phyloP scores from a whole-genome alignment of 768 basidiomycete species.

The Lentinula sp. region DNA sequence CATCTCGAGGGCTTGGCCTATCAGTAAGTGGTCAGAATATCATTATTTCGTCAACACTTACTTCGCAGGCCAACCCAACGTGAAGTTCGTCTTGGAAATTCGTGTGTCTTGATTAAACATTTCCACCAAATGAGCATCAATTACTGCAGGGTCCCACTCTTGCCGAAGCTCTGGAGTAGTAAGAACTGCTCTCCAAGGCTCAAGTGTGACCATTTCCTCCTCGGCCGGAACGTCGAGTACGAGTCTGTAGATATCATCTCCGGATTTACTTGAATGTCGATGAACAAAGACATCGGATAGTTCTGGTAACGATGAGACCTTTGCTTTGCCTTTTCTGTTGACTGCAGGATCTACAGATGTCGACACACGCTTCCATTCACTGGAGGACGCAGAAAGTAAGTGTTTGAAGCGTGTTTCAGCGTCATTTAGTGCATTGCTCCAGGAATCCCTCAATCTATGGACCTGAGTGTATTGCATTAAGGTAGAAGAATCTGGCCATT shows the following conservation, averaged over 20 bases:
- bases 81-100: conserved; percentile 86
- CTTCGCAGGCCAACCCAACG: conserved; percentile 96
- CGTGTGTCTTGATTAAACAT: conserved; percentile 81
- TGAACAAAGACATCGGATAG: conserved; percentile 73
- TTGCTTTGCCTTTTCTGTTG: conserved; percentile 58
- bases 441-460: conserved; percentile 73
- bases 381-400: conserved; percentile 62
- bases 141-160: conserved; percentile 94
- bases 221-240: conserved; percentile 68
- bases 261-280: conserved; percentile 58
- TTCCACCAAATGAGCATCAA: conserved; percentile 76
- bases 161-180: conserved; percentile 82
- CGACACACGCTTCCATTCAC: conserved; percentile 79
- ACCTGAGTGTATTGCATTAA: conserved; percentile 1
- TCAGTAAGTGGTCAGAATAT: neutral
- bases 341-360: conserved; percentile 28
- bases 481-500: conserved; percentile 8
- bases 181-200: conserved; percentile 77
- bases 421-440: conserved; percentile 68
- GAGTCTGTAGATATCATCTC: conserved; percentile 77
- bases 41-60: conserved; percentile 28
- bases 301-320: conserved; percentile 47
- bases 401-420: conserved; percentile 77
- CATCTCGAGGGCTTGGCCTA: conserved; percentile 73
- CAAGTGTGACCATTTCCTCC: conserved; percentile 62